Percentiles rank a stretch among this genome's conserved stretches.
phyloP scores from a whole-genome alignment of 768 basidiomycete genomes.

The Termitomyces sp. region DNA sequence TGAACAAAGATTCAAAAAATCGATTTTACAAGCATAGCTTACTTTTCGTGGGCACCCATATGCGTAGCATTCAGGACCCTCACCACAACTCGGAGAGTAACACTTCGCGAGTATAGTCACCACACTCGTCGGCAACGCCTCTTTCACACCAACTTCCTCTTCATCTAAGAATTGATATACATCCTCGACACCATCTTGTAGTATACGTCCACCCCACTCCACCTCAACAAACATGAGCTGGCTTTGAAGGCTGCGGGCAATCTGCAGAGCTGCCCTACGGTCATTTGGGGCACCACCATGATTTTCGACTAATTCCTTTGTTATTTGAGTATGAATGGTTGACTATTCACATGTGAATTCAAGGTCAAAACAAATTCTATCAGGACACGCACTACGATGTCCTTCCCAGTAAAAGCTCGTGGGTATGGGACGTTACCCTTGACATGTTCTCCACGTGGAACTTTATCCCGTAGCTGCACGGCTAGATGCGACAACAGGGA shows the following conservation, averaged over 20 bases:
- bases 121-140: slow-evolving; percentile 81
- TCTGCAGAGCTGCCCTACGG: slow-evolving; percentile 75
- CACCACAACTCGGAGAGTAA: slow-evolving; percentile 81
- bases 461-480: slow-evolving; percentile 82
- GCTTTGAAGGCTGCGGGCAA: slow-evolving; percentile 85
- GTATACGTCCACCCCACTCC: slow-evolving; percentile 82
- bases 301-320: slow-evolving; percentile 64
- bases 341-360: slow-evolving; percentile 41
- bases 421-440: slow-evolving; percentile 95
- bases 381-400: slow-evolving; percentile 69
- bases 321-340: slow-evolving; percentile 81
- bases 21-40: background rate
- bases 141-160: slow-evolving; percentile 57
- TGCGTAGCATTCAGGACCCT: slow-evolving; percentile 76
- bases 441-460: slow-evolving; percentile 82
- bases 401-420: slow-evolving; percentile 89
- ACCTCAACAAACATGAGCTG: slow-evolving; percentile 97
- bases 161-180: slow-evolving; percentile 95
- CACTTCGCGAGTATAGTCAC: slow-evolving; percentile 85
- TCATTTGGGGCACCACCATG: slow-evolving; percentile 66
- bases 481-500: slow-evolving; percentile 85
- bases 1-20: background rate
- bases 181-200: slow-evolving; percentile 89
- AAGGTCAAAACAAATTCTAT: background rate
- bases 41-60: slow-evolving; percentile 76